A percentile compares a stretch with the other conserved stretches of the same genome.
Evolutionary conservation across 495 filamentous ascomycete species (phyloP).

Genomic region (Margaritispora aquatica): DNA sequence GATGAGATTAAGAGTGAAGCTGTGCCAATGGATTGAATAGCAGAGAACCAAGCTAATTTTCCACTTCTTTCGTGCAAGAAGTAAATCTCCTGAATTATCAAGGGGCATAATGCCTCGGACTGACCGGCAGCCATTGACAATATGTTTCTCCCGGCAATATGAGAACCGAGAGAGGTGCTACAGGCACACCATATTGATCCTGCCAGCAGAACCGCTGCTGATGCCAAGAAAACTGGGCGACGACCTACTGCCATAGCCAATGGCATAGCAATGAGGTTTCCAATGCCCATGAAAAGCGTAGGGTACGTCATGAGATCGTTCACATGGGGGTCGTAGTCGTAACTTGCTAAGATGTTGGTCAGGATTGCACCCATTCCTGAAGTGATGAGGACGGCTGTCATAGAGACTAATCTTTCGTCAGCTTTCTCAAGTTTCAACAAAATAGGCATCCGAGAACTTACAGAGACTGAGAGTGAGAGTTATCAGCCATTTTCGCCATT

Average conservation of each 20-base stretch:
- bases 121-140: slow-evolving; percentile 5
- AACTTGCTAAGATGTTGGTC: background rate
- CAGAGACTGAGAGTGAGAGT: background rate
- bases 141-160: slow-evolving; percentile 6
- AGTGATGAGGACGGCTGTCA: background rate
- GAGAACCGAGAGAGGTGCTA: background rate
- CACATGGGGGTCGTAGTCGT: background rate
- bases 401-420: background rate
- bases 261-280: slow-evolving; percentile 35
- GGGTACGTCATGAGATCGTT: slow-evolving; percentile 30
- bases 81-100: slow-evolving; percentile 5
- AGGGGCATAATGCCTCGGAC: background rate
- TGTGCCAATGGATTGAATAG: background rate
- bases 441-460: background rate
- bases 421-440: background rate
- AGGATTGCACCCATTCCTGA: slow-evolving; percentile 3
- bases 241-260: slow-evolving; percentile 32
- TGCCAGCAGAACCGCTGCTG: slow-evolving; percentile 21
- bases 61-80: background rate
- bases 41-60: background rate
- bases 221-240: slow-evolving; percentile 27
- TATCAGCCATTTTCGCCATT: background rate
- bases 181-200: background rate
- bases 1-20: background rate
- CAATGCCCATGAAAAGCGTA: slow-evolving; percentile 31